These are phyloP conservation scores for Xylariaceae sp. DNA, from an alignment of 2,329 filamentous ascomycete genomes.

Conservation along the genomic window DNA sequence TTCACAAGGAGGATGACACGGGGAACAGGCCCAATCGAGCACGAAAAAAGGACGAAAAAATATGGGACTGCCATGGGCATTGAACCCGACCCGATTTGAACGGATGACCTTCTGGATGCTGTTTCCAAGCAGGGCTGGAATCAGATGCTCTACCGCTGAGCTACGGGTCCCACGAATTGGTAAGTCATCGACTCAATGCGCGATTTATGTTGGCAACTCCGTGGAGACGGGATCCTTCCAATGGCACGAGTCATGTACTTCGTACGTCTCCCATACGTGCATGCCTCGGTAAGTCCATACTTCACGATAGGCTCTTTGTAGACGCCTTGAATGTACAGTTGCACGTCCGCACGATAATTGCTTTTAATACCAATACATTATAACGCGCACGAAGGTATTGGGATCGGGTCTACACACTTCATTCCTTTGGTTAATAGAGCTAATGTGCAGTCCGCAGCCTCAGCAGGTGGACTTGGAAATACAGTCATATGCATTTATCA, in stretches of 20 bases:
- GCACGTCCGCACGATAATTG: no score
- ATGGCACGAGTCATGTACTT: background rate
- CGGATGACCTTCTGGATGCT: constrained; percentile 3
- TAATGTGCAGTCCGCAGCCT: no score
- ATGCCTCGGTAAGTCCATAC: no score
- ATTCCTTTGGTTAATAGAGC: no score
- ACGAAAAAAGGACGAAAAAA: background rate
- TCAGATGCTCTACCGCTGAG: constrained; percentile 7
- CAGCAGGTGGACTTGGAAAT: no score
- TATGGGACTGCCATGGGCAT: background rate
- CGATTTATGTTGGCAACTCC: background rate
- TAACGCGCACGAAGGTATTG: no score
- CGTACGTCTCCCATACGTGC: background rate
- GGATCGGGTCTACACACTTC: no score
- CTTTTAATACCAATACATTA: no score
- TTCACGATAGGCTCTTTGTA: no score
- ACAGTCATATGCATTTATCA: background rate
- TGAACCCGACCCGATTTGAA: constrained; percentile 2
- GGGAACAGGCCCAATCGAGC: no score
- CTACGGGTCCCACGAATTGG: constrained; percentile 1
- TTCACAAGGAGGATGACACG: no score
- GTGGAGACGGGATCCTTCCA: background rate
- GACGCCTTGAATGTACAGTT: no score
- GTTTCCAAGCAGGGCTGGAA: background rate
- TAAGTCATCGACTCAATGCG: background rate